These are phyloP conservation scores for Cercospora sojina DNA, from an alignment of 2,329 filamentous ascomycete genomes.

Conservation along the genomic window DNA sequence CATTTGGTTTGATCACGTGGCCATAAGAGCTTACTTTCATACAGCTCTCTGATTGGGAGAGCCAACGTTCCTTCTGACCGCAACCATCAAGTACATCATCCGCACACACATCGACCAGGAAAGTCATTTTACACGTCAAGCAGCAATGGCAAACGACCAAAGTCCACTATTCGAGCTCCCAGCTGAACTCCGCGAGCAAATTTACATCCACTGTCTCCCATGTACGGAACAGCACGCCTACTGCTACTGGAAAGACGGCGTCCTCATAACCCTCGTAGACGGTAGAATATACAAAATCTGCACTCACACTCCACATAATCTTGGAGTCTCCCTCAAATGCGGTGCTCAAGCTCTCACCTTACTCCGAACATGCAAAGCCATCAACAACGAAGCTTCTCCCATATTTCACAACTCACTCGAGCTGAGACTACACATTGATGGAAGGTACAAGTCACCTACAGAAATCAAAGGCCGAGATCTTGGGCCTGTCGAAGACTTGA, in stretches of 20 bases:
- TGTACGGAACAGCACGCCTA: slow-evolving; percentile 22
- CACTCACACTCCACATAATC: slow-evolving; percentile 26
- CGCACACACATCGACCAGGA: slow-evolving; percentile 44
- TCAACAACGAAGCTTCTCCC: slow-evolving; percentile 45
- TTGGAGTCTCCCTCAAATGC: slow-evolving; percentile 13
- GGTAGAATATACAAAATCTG: slow-evolving; percentile 38
- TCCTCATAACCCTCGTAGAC: slow-evolving; percentile 24
- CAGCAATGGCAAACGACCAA: neutral
- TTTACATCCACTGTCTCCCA: slow-evolving; percentile 32
- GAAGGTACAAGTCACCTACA: slow-evolving; percentile 16
- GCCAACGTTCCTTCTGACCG: neutral
- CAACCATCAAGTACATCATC: neutral
- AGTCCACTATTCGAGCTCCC: slow-evolving; percentile 29
- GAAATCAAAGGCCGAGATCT: slow-evolving; percentile 22
- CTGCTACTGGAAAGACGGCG: slow-evolving; percentile 23
- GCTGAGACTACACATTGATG: slow-evolving; percentile 20
- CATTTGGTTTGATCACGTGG: neutral
- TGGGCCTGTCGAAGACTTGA: slow-evolving; percentile 15
- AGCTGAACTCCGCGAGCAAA: slow-evolving; percentile 35
- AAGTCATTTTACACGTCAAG: neutral
- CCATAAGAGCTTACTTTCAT: neutral
- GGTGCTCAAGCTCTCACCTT: slow-evolving; percentile 35
- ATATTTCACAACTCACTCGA: slow-evolving; percentile 42
- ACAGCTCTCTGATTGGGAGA: neutral
- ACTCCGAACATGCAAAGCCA: slow-evolving; percentile 42